Evolutionary conservation across 345 rosid genomes (phyloP), one percentile per base, ranked within the genome.

Genomic region (Brassica cretica): DNA sequence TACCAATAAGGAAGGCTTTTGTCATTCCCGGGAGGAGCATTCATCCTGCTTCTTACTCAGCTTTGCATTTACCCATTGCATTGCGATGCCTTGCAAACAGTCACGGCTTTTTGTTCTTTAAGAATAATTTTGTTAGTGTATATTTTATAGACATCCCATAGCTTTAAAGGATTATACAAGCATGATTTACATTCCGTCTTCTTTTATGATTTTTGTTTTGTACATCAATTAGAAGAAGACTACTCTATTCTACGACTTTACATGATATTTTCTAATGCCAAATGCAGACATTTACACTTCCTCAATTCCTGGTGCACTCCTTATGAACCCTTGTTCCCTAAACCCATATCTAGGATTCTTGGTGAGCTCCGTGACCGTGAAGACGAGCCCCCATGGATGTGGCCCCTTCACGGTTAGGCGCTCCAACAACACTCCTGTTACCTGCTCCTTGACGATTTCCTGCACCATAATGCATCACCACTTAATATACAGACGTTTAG

Each of bases 351-450:
- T 85, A 32, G 93, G 97, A 80, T 90, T 92, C 93, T 92, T 95
- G 81, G 93, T 95, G 64, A 95, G 94, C 86, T 95, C 98, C 7
- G 91, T 96, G 87, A 96, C 93, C 15, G 99, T 90, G 65, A 96
- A 93, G 64, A 93, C 92, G 41, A 93, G 97, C 30, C 99, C 98
- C 98, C 99, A 96, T 0, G 99, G 99, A 80, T 96, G 98, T 16
- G 99, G 99, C 64, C 93, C 80, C 64, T 89, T 93, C 25, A 93
- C 98, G 29, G 91, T 91, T 6, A 96, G 91, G 39, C 99, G 93
- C 84, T 93, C 99, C 81, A 96, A 86, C 78, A 96, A 68, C 6
- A 96, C 98, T 78, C 99, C 84, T 5, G 99, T 93, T 60, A 93
- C 93, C 81, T 96, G 99, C 92, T 96, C 99, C 84, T 93, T 86